Base-by-base conservation (phyloP, 768 basidiomycete genomes). In the Phaeotremella fagi region DNA sequence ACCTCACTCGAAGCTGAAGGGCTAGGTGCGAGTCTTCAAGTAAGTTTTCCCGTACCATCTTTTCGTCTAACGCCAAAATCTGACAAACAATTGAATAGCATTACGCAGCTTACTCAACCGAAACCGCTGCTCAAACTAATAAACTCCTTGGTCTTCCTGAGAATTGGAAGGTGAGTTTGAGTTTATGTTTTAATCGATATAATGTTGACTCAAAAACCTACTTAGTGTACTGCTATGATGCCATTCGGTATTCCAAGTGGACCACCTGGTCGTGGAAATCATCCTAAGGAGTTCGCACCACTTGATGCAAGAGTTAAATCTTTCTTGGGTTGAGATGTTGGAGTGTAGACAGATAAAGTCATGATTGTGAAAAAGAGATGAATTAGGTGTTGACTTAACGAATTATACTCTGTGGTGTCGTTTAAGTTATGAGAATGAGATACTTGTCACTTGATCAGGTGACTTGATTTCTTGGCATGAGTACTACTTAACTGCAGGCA, bases 251-350 rank as follows among this genome's bases (percentile, higher is more conserved):
- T 61, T 27, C 66, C 69, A 18, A 54, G 55, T 12, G 66, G 57
- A 2, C 62, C 68, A 1, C 64, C 70, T 0, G 54, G 59, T 22
- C 33, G 42, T 15, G 12, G 52, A 20, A 59, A 58, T 20, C 27
- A 57, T 29, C 48, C 51, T 3, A 76, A 75, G 61, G 46, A 47
- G 23, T 76, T 73, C 63, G 22, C 50, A 37, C 64, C 71, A 3
- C 49, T 75, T 52, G 75, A 75, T 38, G 63, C 73, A 31, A 60
- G 74, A 18, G 70, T 73, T 57, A 73, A 68, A 64, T 50, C 61
- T 23, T 63, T 73, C 59, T 54, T 60, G 44, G 60, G 41, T 20
- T 60, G n/a, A n/a, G n/a, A n/a, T n/a, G n/a, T n/a, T n/a, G n/a
- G 33, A 35, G 33, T 35, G n/a, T 35, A 9, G n/a, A n/a, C 11